Percentiles rank a stretch among this genome's conserved stretches.
phyloP scores from a whole-genome alignment of 345 rosid species.

The Eucalyptus fibrosa region DNA sequence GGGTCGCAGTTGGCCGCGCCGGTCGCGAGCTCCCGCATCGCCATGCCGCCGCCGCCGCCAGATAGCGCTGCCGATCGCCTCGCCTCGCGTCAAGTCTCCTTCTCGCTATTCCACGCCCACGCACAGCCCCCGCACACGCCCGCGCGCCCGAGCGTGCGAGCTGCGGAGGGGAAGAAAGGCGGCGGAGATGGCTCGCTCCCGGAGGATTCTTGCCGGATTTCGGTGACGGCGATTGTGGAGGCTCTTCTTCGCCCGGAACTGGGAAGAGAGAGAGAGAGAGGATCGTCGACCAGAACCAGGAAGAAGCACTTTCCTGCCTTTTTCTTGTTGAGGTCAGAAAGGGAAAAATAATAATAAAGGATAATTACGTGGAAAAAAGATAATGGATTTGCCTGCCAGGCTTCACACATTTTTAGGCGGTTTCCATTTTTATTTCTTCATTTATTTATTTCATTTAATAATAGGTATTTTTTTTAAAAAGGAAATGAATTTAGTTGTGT shows the following conservation, averaged over 20 bases:
- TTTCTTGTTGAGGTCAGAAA: not conserved
- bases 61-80: not conserved
- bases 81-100: not conserved
- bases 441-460: not conserved
- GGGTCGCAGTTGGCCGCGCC: constrained; percentile 98
- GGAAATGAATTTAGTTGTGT: not conserved
- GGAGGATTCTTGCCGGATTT: not conserved
- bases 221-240: not conserved
- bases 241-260: not conserved
- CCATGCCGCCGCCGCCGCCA: constrained; percentile 26
- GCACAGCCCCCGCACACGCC: not conserved
- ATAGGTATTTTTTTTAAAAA: not conserved
- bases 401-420: not conserved
- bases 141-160: not conserved
- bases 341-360: not conserved
- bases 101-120: not conserved
- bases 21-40: constrained; percentile 90
- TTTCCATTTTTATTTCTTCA: not conserved
- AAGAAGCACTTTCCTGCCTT: not conserved
- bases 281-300: not conserved
- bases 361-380: not conserved
- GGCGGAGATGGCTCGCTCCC: not conserved
- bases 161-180: not conserved
- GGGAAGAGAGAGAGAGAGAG: not conserved
- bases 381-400: not conserved